Evolutionary conservation across 2,329 filamentous ascomycete genomes (phyloP), one percentile per base, ranked within the genome.

Genomic region (Colletotrichum liriopes): DNA sequence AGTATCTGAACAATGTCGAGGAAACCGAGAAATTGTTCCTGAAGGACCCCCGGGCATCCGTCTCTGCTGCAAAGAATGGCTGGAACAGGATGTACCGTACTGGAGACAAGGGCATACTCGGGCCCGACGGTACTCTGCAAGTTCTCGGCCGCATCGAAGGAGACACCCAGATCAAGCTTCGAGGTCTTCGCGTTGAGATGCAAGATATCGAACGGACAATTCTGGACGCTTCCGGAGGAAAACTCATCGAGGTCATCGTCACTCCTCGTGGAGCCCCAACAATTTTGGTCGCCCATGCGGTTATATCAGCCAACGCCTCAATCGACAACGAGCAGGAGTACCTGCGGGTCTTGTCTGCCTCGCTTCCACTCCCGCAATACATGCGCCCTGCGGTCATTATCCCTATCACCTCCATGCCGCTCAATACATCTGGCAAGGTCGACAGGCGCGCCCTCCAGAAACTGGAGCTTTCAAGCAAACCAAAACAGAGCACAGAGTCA

Each of bases 91-190:
- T 84, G 62, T 83, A 85, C 73, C 80, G 79, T 23, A 86, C 84
- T 1, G 84, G 85, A 1, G 84, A 87, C 69, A 75, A 72, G 20
- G 85, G 82, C n/a, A 1, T 77, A 78, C 3, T 74, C 84, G 32
- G 67, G 1, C 26, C 69, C 0, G 79, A 84, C 39, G 84, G 84
- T 1, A 71, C 75, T 0, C 74, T 87, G 0, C 63, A 79, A 1
- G 76, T 83, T 39, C 65, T 80, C 7, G 83, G 84, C 0, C 82
- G 85, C 0, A 81, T 84, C 1, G 76, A 71, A 1, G 84, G 83
- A 4, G 84, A 87, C 63, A 83, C 81, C 0, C 81, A 86, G 54
- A 76, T 88, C 72, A 88, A 88, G 74, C 76, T 88, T 1, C 78
- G 80, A 2, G 85, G 85, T 1, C 63, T 84, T 3, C 81, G 85